Evolutionary conservation across 2,329 filamentous ascomycete species (phyloP).

Genomic region (Apiospora arundinis): DNA sequence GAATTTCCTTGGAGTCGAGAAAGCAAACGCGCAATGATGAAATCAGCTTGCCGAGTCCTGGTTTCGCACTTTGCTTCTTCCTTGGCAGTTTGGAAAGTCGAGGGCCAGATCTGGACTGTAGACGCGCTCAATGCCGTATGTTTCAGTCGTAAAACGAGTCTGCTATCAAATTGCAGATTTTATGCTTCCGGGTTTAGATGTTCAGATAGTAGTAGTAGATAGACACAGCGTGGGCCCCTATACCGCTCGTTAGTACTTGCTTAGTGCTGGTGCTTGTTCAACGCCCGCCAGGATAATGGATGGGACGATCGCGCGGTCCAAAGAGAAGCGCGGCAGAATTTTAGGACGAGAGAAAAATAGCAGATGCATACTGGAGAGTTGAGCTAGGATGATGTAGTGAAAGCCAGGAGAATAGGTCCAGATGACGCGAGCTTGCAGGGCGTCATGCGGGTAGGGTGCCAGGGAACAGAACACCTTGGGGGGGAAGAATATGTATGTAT

Average conservation of each 20-base stretch:
- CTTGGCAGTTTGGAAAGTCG: neutral
- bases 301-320: constrained; percentile 3
- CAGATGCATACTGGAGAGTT: constrained; percentile 16
- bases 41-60: constrained; percentile 13
- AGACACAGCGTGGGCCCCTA: constrained; percentile 17
- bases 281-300: constrained; percentile 3
- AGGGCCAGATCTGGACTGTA: neutral
- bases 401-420: constrained; percentile 2
- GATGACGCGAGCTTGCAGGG: constrained; percentile 19
- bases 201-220: too few species aligned
- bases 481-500: constrained; percentile 10
- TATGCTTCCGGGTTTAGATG: neutral
- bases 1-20: neutral
- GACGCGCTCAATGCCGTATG: constrained; percentile 2
- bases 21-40: constrained; percentile 10
- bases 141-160: neutral
- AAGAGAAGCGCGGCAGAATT: constrained; percentile 6
- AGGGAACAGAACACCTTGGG: constrained; percentile 15
- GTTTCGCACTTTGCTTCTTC: constrained; percentile 15
- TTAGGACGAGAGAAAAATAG: constrained; percentile 5
- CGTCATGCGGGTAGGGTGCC: constrained; percentile 19
- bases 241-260: constrained; percentile 15
- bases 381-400: constrained; percentile 18
- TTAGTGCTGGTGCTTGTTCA: constrained; percentile 3
- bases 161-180: neutral